Base-by-base conservation (phyloP, 805 yeast genomes). In the Cyberlindnera amylophila region DNA sequence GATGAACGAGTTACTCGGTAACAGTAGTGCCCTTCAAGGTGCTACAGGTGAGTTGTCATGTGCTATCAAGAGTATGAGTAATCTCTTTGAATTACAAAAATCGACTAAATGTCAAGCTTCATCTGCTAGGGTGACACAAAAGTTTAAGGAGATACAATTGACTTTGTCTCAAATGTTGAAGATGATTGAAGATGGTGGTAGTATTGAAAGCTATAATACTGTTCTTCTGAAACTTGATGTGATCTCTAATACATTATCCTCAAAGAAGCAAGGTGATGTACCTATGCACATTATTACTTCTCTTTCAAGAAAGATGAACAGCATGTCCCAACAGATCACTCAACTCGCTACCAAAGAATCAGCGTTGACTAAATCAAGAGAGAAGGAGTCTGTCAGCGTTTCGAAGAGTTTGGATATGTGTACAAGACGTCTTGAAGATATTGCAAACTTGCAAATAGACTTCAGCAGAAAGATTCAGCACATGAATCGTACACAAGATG, bases 1-100 rank as follows among this genome's bases (percentile, higher is more conserved):
- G 34, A 40, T 43, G 8, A n/a, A 26, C 4, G 53, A 47, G 37
- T 43, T 55, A 16, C 12, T 36, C 8, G 38, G 42, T n/a, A 51
- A 49, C 28, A 50, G 47, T 30, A 41, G 41, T 17, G 24, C 11
- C 10, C 32, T 40, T 37, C 17, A 38, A 37, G 16, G 27, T 31
- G 34, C 49, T 38, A n/a, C 41, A 15, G 7, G 6, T 12, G 29
- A 42, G 23, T 16, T 41, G 43, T 34, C 14, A 10, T 21, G 16
- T 1, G 39, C 38, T 13, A 32, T 39, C 10, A 16, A 17, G 9
- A n/a, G 6, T 6, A 13, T 26, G 16, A 30, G n/a, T 28, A n/a
- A 6, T 11, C n/a, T 28, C n/a, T 11, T 28, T 28, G 34, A 14
- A 6, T 17, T 31, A 19, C 34, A 7, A 7, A 9, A 31, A 11